Percentiles rank a stretch among this genome's conserved stretches.
Evolutionary conservation across 805 yeast genomes (phyloP).

Genomic region (Lachancea kluyveri): DNA sequence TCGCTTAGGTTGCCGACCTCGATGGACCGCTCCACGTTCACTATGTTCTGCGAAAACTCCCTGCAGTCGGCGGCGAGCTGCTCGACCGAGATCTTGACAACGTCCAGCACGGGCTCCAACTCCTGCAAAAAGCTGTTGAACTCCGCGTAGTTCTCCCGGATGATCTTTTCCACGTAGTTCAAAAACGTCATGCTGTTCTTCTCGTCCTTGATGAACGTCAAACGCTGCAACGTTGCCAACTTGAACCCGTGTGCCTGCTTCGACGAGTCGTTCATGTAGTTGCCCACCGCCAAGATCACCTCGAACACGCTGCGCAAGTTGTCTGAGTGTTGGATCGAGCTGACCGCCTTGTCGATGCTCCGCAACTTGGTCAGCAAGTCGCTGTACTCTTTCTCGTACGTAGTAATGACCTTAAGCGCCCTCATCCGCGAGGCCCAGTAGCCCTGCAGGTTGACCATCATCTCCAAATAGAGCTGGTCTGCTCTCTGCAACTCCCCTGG

Average conservation of each 20-base stretch:
- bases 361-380: slow-evolving; percentile 65
- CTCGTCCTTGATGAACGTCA: slow-evolving; percentile 86
- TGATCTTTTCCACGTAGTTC: slow-evolving; percentile 84
- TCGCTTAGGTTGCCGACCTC: slow-evolving; percentile 84
- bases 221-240: slow-evolving; percentile 79
- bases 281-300: slow-evolving; percentile 85
- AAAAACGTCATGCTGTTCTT: slow-evolving; percentile 81
- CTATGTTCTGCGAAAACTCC: slow-evolving; percentile 52
- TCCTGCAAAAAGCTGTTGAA: slow-evolving; percentile 72
- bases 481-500: slow-evolving; percentile 76
- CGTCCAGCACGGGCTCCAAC: slow-evolving; percentile 46
- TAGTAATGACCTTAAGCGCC: slow-evolving; percentile 63
- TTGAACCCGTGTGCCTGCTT: slow-evolving; percentile 93
- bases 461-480: slow-evolving; percentile 76
- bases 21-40: slow-evolving; percentile 67
- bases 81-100: slow-evolving; percentile 74
- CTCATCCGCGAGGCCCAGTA: slow-evolving; percentile 93
- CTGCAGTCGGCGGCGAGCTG: slow-evolving; percentile 70
- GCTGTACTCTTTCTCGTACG: slow-evolving; percentile 71
- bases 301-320: slow-evolving; percentile 69
- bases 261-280: slow-evolving; percentile 89
- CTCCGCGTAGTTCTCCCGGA: slow-evolving; percentile 81
- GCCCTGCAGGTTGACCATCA: slow-evolving; percentile 74
- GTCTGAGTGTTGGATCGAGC: slow-evolving; percentile 56
- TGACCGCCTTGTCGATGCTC: slow-evolving; percentile 66